These are phyloP conservation scores for Termitomyces sp. DNA, from an alignment of 1,284 basidiomycete species.

Conservation along the genomic window DNA sequence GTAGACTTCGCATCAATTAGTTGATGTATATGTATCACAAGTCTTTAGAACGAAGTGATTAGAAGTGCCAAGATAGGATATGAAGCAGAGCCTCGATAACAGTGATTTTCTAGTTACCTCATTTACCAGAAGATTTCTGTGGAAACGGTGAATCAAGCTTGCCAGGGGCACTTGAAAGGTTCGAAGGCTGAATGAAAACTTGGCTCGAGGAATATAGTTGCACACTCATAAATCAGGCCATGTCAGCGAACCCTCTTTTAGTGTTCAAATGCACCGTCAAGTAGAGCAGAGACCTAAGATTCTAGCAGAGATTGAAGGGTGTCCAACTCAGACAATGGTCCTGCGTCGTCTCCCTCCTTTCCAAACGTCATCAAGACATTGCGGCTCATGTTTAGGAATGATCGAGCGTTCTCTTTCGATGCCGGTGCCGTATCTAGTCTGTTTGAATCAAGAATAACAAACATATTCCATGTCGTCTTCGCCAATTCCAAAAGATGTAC, in stretches of 20 bases:
- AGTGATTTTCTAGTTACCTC: not conserved
- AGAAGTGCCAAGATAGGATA: not conserved
- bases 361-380: constrained; percentile 44
- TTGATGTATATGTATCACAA: not conserved
- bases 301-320: constrained; percentile 33
- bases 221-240: not conserved
- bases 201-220: not conserved
- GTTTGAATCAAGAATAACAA: constrained; percentile 26
- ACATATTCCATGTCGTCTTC: constrained; percentile 68
- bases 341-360: constrained; percentile 54
- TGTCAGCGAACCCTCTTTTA: not conserved
- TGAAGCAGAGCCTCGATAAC: not conserved
- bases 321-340: constrained; percentile 51
- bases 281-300: not conserved
- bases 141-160: not conserved
- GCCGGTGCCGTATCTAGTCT: constrained; percentile 17
- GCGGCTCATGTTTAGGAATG: constrained; percentile 38
- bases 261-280: not conserved
- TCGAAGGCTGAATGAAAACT: not conserved
- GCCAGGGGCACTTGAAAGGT: not conserved
- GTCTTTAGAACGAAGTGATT: not conserved
- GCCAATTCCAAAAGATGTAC: constrained; percentile 70
- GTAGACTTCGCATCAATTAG: not conserved
- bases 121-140: not conserved
- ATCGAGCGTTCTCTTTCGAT: constrained; percentile 22